Conservation (phyloP, 164 flowering plant genomes). For the Aristolochia fimbriata region DNA sequence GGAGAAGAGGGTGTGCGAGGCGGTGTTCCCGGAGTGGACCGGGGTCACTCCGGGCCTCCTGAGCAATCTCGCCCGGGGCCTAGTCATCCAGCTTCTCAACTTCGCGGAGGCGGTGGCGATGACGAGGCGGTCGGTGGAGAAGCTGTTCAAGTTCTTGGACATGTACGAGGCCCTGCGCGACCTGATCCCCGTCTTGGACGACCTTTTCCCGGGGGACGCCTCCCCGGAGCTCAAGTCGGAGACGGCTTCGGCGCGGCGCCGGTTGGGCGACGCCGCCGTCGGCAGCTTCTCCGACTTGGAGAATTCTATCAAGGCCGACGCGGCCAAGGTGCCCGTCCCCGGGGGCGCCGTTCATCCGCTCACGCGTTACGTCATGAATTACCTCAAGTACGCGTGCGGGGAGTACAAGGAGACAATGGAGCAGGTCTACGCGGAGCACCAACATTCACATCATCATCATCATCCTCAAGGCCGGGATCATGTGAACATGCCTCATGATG, state of each 20-base stretch:
- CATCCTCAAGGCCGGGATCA: no score
- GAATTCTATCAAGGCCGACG: conserved; percentile 53
- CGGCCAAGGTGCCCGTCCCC: conserved; percentile 58
- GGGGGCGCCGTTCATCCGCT: conserved; percentile 86
- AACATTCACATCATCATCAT: no score
- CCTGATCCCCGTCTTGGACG: conserved; percentile 15
- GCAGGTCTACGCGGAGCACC: conserved; percentile 40
- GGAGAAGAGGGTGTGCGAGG: conserved; percentile 36
- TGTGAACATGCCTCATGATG: no score
- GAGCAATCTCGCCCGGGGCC: conserved; percentile 25
- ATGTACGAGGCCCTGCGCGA: conserved; percentile 61
- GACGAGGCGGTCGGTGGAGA: conserved; percentile 59
- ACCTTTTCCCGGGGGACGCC: conserved; percentile 15
- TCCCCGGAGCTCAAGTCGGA: conserved; percentile 36
- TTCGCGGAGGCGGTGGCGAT: conserved; percentile 60
- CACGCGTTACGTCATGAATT: conserved; percentile 80
- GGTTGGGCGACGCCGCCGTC: conserved; percentile 52
- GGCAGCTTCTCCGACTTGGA: conserved; percentile 64
- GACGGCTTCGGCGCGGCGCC: conserved; percentile 16
- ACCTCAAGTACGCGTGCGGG: conserved; percentile 42
- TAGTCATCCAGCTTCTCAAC: conserved; percentile 38
- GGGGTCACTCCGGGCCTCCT: conserved; percentile 13
- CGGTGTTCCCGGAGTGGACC: conserved; percentile 27
- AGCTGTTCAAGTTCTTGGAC: conserved; percentile 69
- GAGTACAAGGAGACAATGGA: conserved; percentile 67